Evolutionary conservation across 1,284 basidiomycete species (phyloP).

Genomic region (Gomphus bonarii): DNA sequence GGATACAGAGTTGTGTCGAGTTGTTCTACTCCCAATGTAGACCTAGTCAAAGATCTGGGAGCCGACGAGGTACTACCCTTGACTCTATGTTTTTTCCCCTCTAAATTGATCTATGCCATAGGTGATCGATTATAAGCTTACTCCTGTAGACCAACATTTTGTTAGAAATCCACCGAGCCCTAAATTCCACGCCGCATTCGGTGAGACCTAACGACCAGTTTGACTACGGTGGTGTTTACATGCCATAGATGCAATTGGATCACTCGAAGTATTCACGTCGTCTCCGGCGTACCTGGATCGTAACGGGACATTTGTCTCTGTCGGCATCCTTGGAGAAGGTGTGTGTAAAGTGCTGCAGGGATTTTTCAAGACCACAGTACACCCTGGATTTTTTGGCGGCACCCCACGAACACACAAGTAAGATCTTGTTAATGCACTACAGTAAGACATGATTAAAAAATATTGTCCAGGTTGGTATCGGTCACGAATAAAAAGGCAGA

Average conservation of each 20-base stretch:
- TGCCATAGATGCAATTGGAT: slow-evolving; percentile 27
- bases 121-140: slow-evolving; percentile 50
- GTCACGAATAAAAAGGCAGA: slow-evolving; percentile 25
- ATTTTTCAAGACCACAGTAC: slow-evolving; percentile 17
- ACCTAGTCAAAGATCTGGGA: slow-evolving; percentile 18
- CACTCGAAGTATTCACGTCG: slow-evolving; percentile 27
- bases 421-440: slow-evolving; percentile 13
- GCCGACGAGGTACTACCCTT: slow-evolving; percentile 18
- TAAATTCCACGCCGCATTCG: slow-evolving; percentile 24
- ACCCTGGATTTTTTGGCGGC: slow-evolving; percentile 39
- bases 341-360: slow-evolving; percentile 24
- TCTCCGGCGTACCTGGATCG: slow-evolving; percentile 36
- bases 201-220: slow-evolving; percentile 13
- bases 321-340: slow-evolving; percentile 26
- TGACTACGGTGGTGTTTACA: too few relatives aligned
- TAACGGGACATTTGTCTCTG: slow-evolving; percentile 34
- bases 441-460: not conserved
- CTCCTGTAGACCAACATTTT: slow-evolving; percentile 34
- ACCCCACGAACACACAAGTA: slow-evolving; percentile 33
- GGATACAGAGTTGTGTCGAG: slow-evolving; percentile 20
- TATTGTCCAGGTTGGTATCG: slow-evolving; percentile 11
- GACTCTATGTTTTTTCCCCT: not conserved
- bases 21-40: slow-evolving; percentile 21
- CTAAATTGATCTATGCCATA: slow-evolving; percentile 13
- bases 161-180: slow-evolving; percentile 20